These are phyloP conservation scores for Pythium vanterpoolii DNA, from an alignment of 352 stramenopile species.

Conservation along the genomic window DNA sequence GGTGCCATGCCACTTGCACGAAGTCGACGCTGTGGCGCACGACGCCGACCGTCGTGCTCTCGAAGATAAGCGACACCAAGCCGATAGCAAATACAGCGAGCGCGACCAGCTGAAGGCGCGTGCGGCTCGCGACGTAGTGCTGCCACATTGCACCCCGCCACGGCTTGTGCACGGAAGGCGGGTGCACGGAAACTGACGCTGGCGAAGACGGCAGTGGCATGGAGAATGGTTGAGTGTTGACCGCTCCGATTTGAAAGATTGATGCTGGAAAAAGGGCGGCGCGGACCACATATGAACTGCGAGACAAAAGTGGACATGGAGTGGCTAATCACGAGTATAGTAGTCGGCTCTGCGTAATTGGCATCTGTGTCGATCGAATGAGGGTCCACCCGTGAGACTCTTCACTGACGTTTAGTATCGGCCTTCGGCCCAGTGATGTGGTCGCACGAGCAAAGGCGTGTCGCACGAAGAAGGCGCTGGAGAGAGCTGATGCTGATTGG, in stretches of 20 bases:
- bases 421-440: no score
- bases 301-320: not conserved
- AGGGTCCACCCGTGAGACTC: not conserved
- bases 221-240: not conserved
- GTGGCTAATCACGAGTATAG: not conserved
- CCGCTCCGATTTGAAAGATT: not conserved
- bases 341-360: no score
- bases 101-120: not conserved
- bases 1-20: not conserved
- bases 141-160: not conserved
- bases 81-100: not conserved
- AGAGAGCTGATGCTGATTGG: not conserved
- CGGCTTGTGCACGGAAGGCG: not conserved
- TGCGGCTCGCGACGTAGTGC: not conserved
- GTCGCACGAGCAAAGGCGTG: no score
- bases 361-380: not conserved
- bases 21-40: slow-evolving; percentile 6
- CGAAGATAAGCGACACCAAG: not conserved
- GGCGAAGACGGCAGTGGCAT: not conserved
- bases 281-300: not conserved
- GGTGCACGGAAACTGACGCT: not conserved
- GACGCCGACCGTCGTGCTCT: not conserved
- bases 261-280: not conserved
- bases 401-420: no score
- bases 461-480: no score